phyloP scores from a whole-genome alignment of 1,139 yeast genomes.

The Scheffersomyces quercinus region DNA sequence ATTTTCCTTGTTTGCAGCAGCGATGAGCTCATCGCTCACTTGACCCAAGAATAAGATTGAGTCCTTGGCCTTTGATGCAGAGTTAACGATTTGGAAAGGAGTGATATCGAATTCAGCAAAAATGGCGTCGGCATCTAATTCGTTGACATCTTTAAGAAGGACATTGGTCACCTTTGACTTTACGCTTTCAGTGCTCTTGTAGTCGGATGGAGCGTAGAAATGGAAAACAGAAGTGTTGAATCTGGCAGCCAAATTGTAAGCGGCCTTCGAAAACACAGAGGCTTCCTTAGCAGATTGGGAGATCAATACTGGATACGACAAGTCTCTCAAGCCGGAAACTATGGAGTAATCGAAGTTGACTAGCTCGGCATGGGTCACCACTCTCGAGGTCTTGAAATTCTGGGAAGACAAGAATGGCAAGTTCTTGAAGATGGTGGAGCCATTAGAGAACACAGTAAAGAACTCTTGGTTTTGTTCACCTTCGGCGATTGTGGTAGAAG shows the following conservation, averaged over 20 bases:
- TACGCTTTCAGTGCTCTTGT: slow-evolving; percentile 16
- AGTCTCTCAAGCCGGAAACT: slow-evolving; percentile 70
- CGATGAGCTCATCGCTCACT: slow-evolving; percentile 43
- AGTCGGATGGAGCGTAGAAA: slow-evolving; percentile 47
- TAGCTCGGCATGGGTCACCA: slow-evolving; percentile 64
- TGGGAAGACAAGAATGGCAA: slow-evolving; percentile 55
- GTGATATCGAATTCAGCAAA: slow-evolving; percentile 25
- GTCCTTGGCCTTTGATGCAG: slow-evolving; percentile 39
- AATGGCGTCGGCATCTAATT: slow-evolving; percentile 24
- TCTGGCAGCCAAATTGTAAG: slow-evolving; percentile 56
- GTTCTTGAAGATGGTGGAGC: slow-evolving; percentile 50
- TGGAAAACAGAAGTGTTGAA: slow-evolving; percentile 64
- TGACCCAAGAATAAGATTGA: slow-evolving; percentile 66
- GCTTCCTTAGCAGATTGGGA: slow-evolving; percentile 62
- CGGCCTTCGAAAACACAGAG: slow-evolving; percentile 50
- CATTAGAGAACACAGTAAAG: slow-evolving; percentile 53
- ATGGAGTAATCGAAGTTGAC: slow-evolving; percentile 60
- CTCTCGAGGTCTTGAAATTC: slow-evolving; percentile 41
- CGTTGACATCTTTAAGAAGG: slow-evolving; percentile 6
- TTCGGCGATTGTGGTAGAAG: slow-evolving; percentile 9
- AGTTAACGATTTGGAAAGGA: slow-evolving; percentile 31
- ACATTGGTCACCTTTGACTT: slow-evolving; percentile 17
- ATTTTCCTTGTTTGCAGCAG: slow-evolving; percentile 41
- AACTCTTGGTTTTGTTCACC: slow-evolving; percentile 16
- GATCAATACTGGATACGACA: slow-evolving; percentile 61